phyloP scores from a whole-genome alignment of 2,329 filamentous ascomycete genomes.

The Whalleya microplaca region DNA sequence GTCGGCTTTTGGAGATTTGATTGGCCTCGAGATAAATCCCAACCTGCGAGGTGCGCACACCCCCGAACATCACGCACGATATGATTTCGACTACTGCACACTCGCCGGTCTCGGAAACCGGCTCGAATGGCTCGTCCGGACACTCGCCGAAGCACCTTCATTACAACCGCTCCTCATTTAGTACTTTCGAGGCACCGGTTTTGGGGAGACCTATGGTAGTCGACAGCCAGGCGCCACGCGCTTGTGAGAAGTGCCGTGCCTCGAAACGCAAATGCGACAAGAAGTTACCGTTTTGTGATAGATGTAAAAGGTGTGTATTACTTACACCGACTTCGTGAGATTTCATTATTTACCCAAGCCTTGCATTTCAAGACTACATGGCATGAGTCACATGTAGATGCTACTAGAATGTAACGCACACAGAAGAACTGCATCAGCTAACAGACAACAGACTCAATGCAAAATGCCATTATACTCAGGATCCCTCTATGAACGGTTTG shows the following conservation, averaged over 20 bases:
- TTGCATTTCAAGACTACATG: neutral
- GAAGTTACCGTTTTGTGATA: slow-evolving; percentile 37
- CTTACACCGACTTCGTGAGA: neutral
- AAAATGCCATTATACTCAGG: slow-evolving; percentile 39
- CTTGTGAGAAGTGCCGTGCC: slow-evolving; percentile 40
- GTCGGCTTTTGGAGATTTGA: neutral
- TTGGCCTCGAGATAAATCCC: neutral
- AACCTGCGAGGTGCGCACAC: neutral
- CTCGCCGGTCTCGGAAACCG: slow-evolving; percentile 31
- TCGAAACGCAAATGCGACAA: slow-evolving; percentile 41
- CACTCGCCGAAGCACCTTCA: slow-evolving; percentile 28
- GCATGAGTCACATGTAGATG: neutral
- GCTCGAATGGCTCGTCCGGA: slow-evolving; percentile 30
- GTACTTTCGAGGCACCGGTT: slow-evolving; percentile 9
- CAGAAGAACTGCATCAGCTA: slow-evolving; percentile 8
- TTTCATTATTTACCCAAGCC: neutral
- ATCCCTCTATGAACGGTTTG: slow-evolving; percentile 29
- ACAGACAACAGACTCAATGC: slow-evolving; percentile 35
- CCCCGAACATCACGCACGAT: neutral
- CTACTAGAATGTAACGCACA: neutral
- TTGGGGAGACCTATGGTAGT: slow-evolving; percentile 23
- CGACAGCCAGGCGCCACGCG: slow-evolving; percentile 20
- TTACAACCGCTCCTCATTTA: slow-evolving; percentile 17
- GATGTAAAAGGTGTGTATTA: slow-evolving; percentile 36
- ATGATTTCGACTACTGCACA: slow-evolving; percentile 19